These are phyloP conservation scores for Venturiaceae sp. DNA, from an alignment of 2,329 filamentous ascomycete species.

Conservation along the genomic window DNA sequence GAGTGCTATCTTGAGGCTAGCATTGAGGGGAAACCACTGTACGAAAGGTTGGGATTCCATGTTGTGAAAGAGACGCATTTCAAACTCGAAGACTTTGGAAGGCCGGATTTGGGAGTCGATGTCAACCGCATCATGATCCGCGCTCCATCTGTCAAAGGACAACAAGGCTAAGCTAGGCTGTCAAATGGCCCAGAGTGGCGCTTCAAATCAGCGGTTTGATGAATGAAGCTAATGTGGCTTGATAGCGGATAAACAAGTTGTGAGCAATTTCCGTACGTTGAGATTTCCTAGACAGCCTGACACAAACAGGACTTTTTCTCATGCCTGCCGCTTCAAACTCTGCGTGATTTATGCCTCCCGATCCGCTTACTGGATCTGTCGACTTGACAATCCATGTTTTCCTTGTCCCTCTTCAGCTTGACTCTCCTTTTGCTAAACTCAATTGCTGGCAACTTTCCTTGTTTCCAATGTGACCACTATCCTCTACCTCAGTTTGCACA, in stretches of 20 bases:
- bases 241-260: background rate
- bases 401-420: too few relatives aligned
- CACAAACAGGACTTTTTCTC: background rate
- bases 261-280: background rate
- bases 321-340: background rate
- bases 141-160: background rate
- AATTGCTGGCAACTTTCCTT: background rate
- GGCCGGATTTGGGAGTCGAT: background rate
- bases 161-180: background rate
- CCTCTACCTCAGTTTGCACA: too few relatives aligned
- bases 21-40: background rate
- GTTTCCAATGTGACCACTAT: too few relatives aligned
- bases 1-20: conserved; percentile 3
- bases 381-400: too few relatives aligned
- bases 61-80: conserved; percentile 4
- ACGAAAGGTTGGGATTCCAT: conserved; percentile 1
- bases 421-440: background rate
- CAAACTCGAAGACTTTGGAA: background rate
- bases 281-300: background rate
- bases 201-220: too few relatives aligned
- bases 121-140: conserved; percentile 2
- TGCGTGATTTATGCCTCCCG: too few relatives aligned
- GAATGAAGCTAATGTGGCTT: too few relatives aligned
- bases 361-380: too few relatives aligned
- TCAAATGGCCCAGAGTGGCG: too few relatives aligned